Base-by-base conservation (phyloP, 2,329 filamentous ascomycete genomes). In the Tolypocladium paradoxum region DNA sequence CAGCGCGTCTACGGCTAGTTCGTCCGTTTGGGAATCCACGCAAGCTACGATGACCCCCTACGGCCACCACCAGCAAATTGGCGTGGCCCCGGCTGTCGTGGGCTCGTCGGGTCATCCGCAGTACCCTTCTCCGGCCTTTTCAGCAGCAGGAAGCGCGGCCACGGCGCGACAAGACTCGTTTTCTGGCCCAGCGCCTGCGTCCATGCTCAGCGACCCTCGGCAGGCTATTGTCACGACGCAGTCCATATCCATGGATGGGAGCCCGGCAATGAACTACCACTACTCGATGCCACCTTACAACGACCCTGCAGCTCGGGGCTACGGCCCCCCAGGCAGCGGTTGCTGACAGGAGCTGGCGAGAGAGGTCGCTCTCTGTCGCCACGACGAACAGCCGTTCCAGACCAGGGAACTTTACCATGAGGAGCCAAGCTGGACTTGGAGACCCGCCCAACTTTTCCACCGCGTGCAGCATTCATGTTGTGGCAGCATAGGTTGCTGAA, bases 1-100 rank as follows among this genome's bases (percentile, higher is more conserved):
- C 24, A 68, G 64, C 53, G 62, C 60, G n/a, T 64, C 68, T 33
- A 65, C 67, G 18, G 62, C 59, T 14, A 61, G 58, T 47, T 66
- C 65, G 18, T 64, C 67, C 2, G 48, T 67, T 0, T 71, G 69
- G 68, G 66, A 68, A 40, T 47, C 63, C 3, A 55, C 64, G 14
- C 64, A 64, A 48, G 50, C 61, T 22, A 49, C 61, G 8, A 62
- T 64, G 50, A 49, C 61, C 40, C 49, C 60, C 18, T 68, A 65
- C 49, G 54, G 57, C n/a, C 63, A 64, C 16, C 62, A 63, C 20
- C 52, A 52, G 27, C 54, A 57, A 31, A 18, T 57, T 14, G 49
- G 35, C 20, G 24, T 54, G n/a, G 29, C 38, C 4, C 35, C 51
- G 5, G 27, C 50, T 7, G 35, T 43, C 33, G 49, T 54, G 51